Evolutionary conservation across 331 rosid species (phyloP), one percentile per base, ranked within the genome.

Genomic region (Ulmus americana): DNA sequence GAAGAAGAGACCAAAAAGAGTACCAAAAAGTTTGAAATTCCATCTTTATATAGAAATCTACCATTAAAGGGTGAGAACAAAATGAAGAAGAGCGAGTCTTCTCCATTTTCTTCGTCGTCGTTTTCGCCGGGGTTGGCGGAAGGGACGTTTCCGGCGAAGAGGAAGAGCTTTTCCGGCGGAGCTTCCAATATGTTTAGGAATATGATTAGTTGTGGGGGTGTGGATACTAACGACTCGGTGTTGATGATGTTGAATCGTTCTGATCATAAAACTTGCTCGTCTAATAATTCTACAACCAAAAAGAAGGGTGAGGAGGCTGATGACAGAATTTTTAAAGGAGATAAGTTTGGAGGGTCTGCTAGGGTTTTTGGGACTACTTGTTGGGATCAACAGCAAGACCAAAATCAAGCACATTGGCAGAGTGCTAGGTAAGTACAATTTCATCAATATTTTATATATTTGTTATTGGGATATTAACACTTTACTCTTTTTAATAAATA

Each of bases 191-290:
- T 76, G 74, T 67, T 91, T 56, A 82, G 81, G 35, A 85, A 86
- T 50, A 75, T 71, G 81, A 80, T 91, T 10, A 64, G 76, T 16
- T 88, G 97, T 47, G 82, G 95, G n/a, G 71, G 59, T 7, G 80
- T 70, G 41, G 83, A 83, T 28, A 86, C 87, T 56, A 77, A 83
- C 42, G 96, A 88, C 42, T 35, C 81, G 16, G 86, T 69, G 3
- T 14, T 88, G 38, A 55, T 84, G 39, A 63, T 18, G 73, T 20
- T 65, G 76, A 76, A 74, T 39, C 61, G 57, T 1, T 22, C 49
- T 60, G 39, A 67, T 10, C 5, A 11, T 20, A 83, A 70, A 57
- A 58, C 15, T 0, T 3, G 13, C 11, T 14, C 47, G 6, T 2
- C 63, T 4, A 65, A 63, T 11, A 59, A 70, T 18, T 1, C 46